Percentiles rank a stretch among this genome's conserved stretches.
phyloP scores from a whole-genome alignment of 2,329 filamentous ascomycete genomes.

The Venturia oleaginea region DNA sequence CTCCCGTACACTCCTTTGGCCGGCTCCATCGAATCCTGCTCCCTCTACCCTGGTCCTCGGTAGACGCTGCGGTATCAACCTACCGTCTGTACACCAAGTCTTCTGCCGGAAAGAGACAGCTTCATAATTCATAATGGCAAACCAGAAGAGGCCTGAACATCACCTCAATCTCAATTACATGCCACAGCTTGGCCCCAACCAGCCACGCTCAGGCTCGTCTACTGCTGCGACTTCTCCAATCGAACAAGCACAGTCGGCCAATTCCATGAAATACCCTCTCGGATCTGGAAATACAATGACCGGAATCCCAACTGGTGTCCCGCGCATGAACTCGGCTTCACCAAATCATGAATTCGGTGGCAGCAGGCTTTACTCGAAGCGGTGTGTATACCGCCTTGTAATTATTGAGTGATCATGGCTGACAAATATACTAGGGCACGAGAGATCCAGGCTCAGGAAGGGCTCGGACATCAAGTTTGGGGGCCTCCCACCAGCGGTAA shows the following conservation, averaged over 20 bases:
- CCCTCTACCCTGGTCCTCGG: slow-evolving; percentile 25
- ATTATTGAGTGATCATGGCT: slow-evolving; percentile 15
- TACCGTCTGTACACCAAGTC: slow-evolving; percentile 9
- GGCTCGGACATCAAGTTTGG: slow-evolving; percentile 67
- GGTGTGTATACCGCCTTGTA: slow-evolving; percentile 49
- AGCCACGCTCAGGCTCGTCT: slow-evolving; percentile 68
- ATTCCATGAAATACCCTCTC: slow-evolving; percentile 62
- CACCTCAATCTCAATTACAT: slow-evolving; percentile 80
- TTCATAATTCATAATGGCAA: slow-evolving; percentile 82
- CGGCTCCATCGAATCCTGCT: slow-evolving; percentile 29
- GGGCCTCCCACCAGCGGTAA: slow-evolving; percentile 93
- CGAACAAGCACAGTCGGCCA: slow-evolving; percentile 54
- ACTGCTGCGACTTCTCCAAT: slow-evolving; percentile 72
- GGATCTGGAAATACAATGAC: slow-evolving; percentile 41
- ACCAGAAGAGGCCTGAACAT: slow-evolving; percentile 59
- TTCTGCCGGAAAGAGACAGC: slow-evolving; percentile 15
- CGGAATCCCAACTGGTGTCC: slow-evolving; percentile 1
- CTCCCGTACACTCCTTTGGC: slow-evolving; percentile 32
- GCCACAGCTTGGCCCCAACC: slow-evolving; percentile 55
- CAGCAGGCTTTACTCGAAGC: slow-evolving; percentile 79
- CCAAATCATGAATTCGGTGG: slow-evolving; percentile 80
- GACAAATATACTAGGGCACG: slow-evolving; percentile 54
- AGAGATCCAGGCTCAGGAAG: slow-evolving; percentile 96
- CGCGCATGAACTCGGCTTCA: slow-evolving; percentile 80
- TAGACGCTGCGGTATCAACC: slow-evolving; percentile 24